Percentiles rank a stretch among this genome's conserved stretches.
phyloP scores from a whole-genome alignment of 2,329 filamentous ascomycete species.

The Xylaria sp. region DNA sequence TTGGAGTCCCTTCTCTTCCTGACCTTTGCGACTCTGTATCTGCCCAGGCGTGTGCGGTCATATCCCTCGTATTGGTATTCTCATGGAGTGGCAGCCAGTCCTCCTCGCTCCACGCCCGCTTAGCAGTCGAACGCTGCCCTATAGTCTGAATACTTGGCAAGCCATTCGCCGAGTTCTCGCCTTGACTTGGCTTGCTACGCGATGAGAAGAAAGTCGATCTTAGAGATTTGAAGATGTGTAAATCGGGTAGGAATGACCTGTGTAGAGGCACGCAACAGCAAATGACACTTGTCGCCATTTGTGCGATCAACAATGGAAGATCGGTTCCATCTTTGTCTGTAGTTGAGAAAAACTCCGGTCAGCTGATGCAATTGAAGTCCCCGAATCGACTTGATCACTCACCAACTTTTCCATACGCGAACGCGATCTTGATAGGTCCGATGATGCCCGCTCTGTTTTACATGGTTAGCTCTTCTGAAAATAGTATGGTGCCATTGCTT shows the following conservation, averaged over 20 bases:
- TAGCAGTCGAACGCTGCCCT: not conserved
- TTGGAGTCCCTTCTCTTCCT: not conserved
- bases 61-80: not conserved
- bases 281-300: not conserved
- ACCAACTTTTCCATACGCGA: not conserved
- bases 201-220: slow-evolving; percentile 12
- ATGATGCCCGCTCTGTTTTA: not conserved
- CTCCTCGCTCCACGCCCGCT: not conserved
- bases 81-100: not conserved
- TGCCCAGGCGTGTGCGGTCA: not conserved
- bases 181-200: not conserved
- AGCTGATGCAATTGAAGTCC: no score
- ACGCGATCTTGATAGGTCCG: not conserved
- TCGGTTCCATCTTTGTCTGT: slow-evolving; percentile 4
- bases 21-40: not conserved
- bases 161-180: not conserved
- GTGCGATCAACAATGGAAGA: not conserved
- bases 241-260: not conserved
- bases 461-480: not conserved
- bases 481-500: not conserved
- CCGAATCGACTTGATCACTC: no score
- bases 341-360: no score
- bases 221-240: not conserved
- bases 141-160: not conserved
- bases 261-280: slow-evolving; percentile 10